Conservation (phyloP, 2,329 filamentous ascomycete genomes). For the Sphaceloma murrayae region DNA sequence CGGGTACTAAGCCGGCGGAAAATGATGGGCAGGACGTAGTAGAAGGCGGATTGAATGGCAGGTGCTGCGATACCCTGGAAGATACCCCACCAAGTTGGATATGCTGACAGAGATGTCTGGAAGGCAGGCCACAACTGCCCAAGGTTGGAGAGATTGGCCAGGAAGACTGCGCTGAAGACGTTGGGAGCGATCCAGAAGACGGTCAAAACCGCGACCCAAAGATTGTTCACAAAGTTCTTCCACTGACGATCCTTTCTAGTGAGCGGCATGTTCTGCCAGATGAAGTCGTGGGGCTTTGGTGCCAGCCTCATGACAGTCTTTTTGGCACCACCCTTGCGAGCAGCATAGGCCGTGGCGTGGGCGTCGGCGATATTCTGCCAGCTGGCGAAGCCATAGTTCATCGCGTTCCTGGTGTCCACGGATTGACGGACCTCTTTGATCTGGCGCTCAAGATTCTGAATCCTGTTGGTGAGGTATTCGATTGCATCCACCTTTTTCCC, state of each 20-base stretch:
- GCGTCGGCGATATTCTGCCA: constrained; percentile 83
- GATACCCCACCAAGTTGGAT: constrained; percentile 67
- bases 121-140: constrained; percentile 73
- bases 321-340: constrained; percentile 69
- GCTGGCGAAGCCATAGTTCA: constrained; percentile 89
- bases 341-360: constrained; percentile 74
- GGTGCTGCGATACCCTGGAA: constrained; percentile 89
- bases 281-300: constrained; percentile 80
- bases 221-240: constrained; percentile 65
- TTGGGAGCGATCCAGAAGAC: constrained; percentile 85
- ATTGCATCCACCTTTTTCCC: constrained; percentile 84
- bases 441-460: constrained; percentile 69
- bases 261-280: constrained; percentile 87
- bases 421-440: constrained; percentile 73
- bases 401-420: constrained; percentile 78
- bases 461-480: constrained; percentile 79
- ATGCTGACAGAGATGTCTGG: constrained; percentile 48
- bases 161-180: constrained; percentile 85
- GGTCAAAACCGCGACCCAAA: constrained; percentile 76
- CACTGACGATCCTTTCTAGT: constrained; percentile 58
- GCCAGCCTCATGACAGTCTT: constrained; percentile 70
- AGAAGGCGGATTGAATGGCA: constrained; percentile 76
- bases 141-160: constrained; percentile 75
- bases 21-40: constrained; percentile 77
- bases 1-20: constrained; percentile 78